Evolutionary conservation across 306 rosid genomes (phyloP), one percentile per base, ranked within the genome.

Genomic region (Medicago lupulina): DNA sequence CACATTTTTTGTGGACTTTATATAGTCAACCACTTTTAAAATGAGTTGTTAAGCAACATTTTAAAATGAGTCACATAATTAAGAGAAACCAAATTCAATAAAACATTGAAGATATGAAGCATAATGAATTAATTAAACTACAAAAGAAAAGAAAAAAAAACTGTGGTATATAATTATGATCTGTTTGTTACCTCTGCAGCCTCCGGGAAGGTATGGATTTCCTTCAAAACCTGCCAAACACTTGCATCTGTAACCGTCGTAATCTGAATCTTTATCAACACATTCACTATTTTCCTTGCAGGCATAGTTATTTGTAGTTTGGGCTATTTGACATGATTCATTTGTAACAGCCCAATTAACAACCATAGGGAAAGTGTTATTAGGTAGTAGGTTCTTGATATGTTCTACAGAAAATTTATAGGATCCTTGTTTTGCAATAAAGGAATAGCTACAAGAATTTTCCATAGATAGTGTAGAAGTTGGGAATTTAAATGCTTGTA

Each of bases 141-240:
- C n/a, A 44, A 44, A 44, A 44, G 4, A 4, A 44, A 2, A 41
- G 10, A 44, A 2, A 41, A 41, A 4, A 44, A 39, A 6, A 1
- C 9, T 39, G 9, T 39, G 19, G 4, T n/a, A n/a, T 51, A 16
- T 21, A 51, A 51, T 16, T 7, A 51, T 51, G 58, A 8, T 51
- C 11, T 2, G 0, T 53, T 16, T 8, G 60, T 54, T 54, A 54
- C 60, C 60, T 54, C 6, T 17, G 14, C 60, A 54, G 28, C 60
- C 60, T 54, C 60, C 60, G 18, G 60, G 60, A 54, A 58, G 16
- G 63, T 58, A 58, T 54, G 60, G 60, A 58, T 23, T 58, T 58
- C 63, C 36, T 59, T 59, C 66, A 59, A 11, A 25, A 18, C 60
- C 60, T 54, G 1, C 12, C 2, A 1, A 54, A 54, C 60, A 54